These are phyloP conservation scores for Alternaria gaisen DNA, from an alignment of 2,329 filamentous ascomycete species.

Conservation along the genomic window DNA sequence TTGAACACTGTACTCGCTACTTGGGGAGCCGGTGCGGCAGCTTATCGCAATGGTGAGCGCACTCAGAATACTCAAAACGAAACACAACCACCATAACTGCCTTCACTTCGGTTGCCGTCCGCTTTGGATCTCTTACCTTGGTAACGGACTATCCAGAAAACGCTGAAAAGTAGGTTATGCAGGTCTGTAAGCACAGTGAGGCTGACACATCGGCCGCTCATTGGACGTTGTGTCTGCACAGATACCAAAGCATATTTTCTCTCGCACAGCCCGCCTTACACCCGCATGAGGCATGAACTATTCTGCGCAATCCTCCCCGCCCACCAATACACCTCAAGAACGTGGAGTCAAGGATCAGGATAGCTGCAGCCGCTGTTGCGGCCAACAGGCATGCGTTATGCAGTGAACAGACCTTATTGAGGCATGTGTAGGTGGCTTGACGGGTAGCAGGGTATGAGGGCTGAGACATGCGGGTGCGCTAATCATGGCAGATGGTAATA, in stretches of 20 bases:
- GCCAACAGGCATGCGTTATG: not conserved
- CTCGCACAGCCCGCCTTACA: conserved; percentile 7
- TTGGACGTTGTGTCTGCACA: conserved; percentile 11
- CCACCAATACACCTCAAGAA: not conserved
- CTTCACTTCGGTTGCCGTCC: no score
- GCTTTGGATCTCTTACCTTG: not conserved
- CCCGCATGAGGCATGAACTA: conserved; percentile 3
- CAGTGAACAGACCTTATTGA: not conserved
- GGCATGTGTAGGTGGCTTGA: not conserved
- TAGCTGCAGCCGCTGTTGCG: conserved; percentile 4
- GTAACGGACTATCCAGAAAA: not conserved
- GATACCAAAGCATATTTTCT: conserved; percentile 5
- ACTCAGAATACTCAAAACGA: not conserved
- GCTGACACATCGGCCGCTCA: conserved; percentile 10
- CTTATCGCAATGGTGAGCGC: not conserved
- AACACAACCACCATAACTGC: not conserved
- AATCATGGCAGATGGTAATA: conserved; percentile 11
- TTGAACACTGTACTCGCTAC: not conserved
- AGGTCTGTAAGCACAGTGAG: conserved; percentile 10
- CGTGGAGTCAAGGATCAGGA: conserved; percentile 6
- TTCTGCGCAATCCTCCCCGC: not conserved
- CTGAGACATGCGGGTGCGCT: conserved; percentile 12
- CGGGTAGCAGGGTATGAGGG: conserved; percentile 3
- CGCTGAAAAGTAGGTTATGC: not conserved
- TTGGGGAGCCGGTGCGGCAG: not conserved